These are phyloP conservation scores for Diplodia mutila DNA, from an alignment of 2,329 filamentous ascomycete species.

Conservation along the genomic window DNA sequence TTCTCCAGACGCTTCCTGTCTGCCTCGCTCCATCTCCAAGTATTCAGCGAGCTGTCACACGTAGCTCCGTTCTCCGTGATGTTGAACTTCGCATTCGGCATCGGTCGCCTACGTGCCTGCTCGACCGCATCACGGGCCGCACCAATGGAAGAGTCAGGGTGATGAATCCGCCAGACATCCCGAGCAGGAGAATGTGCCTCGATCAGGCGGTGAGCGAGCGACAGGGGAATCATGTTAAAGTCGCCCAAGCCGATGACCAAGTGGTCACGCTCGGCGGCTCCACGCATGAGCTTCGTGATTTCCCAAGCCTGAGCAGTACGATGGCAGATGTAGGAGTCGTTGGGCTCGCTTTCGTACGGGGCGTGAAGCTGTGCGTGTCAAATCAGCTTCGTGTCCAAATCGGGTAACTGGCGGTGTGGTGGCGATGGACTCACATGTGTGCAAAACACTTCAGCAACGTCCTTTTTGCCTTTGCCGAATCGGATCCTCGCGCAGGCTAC, in stretches of 20 bases:
- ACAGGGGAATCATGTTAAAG: slow-evolving; percentile 94
- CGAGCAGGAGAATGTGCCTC: slow-evolving; percentile 75
- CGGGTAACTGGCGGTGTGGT: slow-evolving; percentile 7
- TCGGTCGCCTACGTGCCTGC: slow-evolving; percentile 63
- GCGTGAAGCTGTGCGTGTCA: slow-evolving; percentile 70
- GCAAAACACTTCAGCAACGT: slow-evolving; percentile 86
- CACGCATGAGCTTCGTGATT: slow-evolving; percentile 84
- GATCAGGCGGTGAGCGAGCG: slow-evolving; percentile 81
- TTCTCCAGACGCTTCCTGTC: slow-evolving; percentile 70
- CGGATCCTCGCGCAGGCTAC: slow-evolving; percentile 82
- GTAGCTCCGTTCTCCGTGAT: slow-evolving; percentile 81
- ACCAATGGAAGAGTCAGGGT: slow-evolving; percentile 82
- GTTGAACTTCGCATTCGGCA: slow-evolving; percentile 79
- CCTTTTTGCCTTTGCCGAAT: slow-evolving; percentile 65
- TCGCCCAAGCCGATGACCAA: slow-evolving; percentile 86
- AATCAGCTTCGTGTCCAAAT: slow-evolving; percentile 9
- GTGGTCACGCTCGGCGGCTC: slow-evolving; percentile 77
- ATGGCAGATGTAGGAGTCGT: slow-evolving; percentile 88
- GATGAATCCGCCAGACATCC: slow-evolving; percentile 82
- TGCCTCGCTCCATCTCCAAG: slow-evolving; percentile 84
- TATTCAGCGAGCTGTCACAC: slow-evolving; percentile 84
- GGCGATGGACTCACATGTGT: slow-evolving; percentile 65
- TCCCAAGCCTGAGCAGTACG: slow-evolving; percentile 94
- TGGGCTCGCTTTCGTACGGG: slow-evolving; percentile 77
- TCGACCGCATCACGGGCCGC: slow-evolving; percentile 70